Evolutionary conservation across 805 yeast genomes (phyloP), one percentile per base, ranked within the genome.

Genomic region (Candida endomychidarum): DNA sequence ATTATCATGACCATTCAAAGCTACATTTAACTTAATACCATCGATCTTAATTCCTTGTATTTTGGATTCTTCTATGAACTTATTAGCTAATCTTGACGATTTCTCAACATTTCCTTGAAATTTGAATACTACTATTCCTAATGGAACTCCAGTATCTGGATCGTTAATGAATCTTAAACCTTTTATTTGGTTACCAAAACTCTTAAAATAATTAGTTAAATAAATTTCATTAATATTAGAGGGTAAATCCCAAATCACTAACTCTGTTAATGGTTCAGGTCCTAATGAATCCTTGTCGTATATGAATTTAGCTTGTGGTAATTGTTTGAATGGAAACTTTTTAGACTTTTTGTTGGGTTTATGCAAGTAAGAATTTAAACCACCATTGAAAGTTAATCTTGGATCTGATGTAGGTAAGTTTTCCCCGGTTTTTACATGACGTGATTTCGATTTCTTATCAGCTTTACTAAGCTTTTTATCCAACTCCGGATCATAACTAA

Each of bases 261-360:
- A 58, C 51, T 83, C 89, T 7, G 77, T 64, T 3, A 80, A 72
- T 0, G 96, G 96, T 12, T 81, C 77, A 0, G 83, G 81, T 0
- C 93, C 95, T 9, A 86, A 55, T 0, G 95, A 86, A 52, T 82
- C 70, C 42, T 80, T 73, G 57, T 88, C 96, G 56, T 73, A 86
- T 4, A 57, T 49, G 48, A 70, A 73, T 42, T 65, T 66, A 2
- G 76, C 63, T 21, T 59, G 59, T 0, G 73, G 70, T 11, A 74
- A 59, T 14, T 67, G 67, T 45, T 67, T 72, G 51, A 58, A 70
- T 0, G 73, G 73, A 33, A 65, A 55, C 31, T 65, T 67, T 43
- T 64, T 72, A 10, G 68, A 60, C 37, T 52, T 54, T 47, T 69
- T 70, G 51, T 56, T 59, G 7, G 66, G 68, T 44, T 67, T 69